phyloP scores from a whole-genome alignment of 1,284 basidiomycete species.

The Pseudozyma tsukubaensis region DNA sequence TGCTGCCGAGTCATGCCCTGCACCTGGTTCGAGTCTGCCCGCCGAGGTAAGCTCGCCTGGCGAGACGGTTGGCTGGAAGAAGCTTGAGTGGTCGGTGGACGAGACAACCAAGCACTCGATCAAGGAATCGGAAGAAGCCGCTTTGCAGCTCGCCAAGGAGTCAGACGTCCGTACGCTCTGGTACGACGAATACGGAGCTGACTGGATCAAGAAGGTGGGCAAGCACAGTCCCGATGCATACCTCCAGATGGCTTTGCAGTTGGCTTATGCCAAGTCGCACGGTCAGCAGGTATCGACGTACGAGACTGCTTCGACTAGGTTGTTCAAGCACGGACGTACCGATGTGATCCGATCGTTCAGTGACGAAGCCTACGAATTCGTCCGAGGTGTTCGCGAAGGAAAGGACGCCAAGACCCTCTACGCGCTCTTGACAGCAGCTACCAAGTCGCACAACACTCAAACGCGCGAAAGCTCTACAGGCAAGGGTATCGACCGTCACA shows the following conservation, averaged over 20 bases:
- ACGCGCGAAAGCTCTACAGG: conserved; percentile 86
- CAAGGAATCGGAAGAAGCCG: conserved; percentile 74
- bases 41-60: conserved; percentile 51
- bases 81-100: conserved; percentile 83
- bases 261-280: conserved; percentile 87
- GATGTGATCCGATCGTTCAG: conserved; percentile 89
- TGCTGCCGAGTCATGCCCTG: conserved; percentile 72
- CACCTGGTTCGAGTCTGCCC: conserved; percentile 45
- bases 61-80: conserved; percentile 73
- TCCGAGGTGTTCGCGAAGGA: conserved; percentile 79
- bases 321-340: conserved; percentile 89
- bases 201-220: conserved; percentile 89
- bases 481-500: conserved; percentile 88
- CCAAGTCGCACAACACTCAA: conserved; percentile 79
- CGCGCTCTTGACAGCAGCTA: conserved; percentile 76
- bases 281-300: conserved; percentile 88
- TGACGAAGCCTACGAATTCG: conserved; percentile 81
- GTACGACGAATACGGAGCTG: conserved; percentile 86
- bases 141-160: conserved; percentile 77
- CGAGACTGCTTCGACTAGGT: conserved; percentile 91
- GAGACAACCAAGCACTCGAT: conserved; percentile 75
- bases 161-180: conserved; percentile 87
- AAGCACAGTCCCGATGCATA: conserved; percentile 88
- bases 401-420: conserved; percentile 73
- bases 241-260: conserved; percentile 91